Conservation (phyloP, 768 basidiomycete species). For the Daedaleopsis nitida region DNA sequence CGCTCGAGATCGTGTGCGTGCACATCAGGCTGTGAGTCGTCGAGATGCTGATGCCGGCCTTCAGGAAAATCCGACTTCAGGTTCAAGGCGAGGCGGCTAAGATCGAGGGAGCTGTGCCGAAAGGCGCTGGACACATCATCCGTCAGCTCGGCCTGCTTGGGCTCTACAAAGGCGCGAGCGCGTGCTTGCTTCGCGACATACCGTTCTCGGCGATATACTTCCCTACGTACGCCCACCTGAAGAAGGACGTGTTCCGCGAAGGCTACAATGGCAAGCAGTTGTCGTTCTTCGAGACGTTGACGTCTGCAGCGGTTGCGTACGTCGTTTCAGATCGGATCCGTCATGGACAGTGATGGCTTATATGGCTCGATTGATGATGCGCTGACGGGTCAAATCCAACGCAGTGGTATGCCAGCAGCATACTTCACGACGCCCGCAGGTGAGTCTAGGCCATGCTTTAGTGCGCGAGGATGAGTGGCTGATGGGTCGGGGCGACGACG, state of each 20-base stretch:
- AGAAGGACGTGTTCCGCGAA: constrained; percentile 94
- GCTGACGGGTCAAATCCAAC: constrained; percentile 22
- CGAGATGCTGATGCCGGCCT: constrained; percentile 13
- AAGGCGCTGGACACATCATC: constrained; percentile 91
- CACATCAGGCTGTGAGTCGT: constrained; percentile 3
- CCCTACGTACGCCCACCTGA: constrained; percentile 84
- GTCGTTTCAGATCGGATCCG: constrained; percentile 35
- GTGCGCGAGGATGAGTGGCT: constrained; percentile 24
- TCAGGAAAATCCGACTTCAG: constrained; percentile 89
- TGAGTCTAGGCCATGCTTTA: constrained; percentile 34
- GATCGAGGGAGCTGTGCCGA: constrained; percentile 74
- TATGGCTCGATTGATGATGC: constrained; percentile 11
- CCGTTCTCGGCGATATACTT: constrained; percentile 97
- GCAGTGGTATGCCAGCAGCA: constrained; percentile 96
- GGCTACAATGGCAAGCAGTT: constrained; percentile 94
- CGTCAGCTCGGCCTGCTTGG: constrained; percentile 91
- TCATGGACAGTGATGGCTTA: constrained; percentile 11
- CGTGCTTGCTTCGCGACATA: constrained; percentile 93
- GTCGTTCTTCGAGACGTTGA: constrained; percentile 86
- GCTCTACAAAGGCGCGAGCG: constrained; percentile 89
- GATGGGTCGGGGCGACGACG: constrained; percentile 15
- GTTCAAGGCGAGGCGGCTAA: constrained; percentile 96
- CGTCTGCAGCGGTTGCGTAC: constrained; percentile 80
- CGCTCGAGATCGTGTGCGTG: constrained; percentile 89
- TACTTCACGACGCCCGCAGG: constrained; percentile 92